A percentile compares a stretch with the other conserved stretches of the same genome.
Conservation (phyloP, 208 protist genomes). For the Leishmania gerbilli region DNA sequence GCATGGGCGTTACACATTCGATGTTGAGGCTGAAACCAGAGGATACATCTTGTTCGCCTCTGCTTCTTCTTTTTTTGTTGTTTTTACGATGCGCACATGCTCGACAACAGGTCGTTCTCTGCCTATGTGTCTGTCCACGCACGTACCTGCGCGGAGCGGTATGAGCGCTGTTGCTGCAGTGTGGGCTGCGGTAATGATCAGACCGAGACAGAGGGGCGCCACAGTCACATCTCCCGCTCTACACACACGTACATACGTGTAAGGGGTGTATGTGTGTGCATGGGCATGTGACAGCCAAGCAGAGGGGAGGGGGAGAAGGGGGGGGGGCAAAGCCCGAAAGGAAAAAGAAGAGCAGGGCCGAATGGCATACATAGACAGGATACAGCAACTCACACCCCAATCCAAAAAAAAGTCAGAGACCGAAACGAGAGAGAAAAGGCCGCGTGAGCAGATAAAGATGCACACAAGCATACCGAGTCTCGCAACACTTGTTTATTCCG, state of each 20-base stretch:
- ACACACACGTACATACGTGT: neutral
- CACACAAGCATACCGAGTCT: neutral
- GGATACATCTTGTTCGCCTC: neutral
- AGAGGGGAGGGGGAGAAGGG: neutral
- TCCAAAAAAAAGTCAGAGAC: neutral
- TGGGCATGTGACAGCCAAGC: neutral
- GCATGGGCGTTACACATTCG: neutral
- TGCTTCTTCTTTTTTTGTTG: neutral
- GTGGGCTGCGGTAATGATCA: neutral
- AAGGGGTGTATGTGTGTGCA: no score
- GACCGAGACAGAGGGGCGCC: neutral
- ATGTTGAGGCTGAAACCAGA: neutral
- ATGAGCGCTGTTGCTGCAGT: neutral
- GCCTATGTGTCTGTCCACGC: neutral
- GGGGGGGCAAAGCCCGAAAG: neutral
- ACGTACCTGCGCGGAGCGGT: neutral
- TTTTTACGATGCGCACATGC: neutral
- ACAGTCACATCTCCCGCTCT: neutral
- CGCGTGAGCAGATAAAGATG: neutral
- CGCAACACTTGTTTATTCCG: neutral
- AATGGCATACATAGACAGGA: neutral
- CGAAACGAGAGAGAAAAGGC: neutral
- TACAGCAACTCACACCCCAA: neutral
- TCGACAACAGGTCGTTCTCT: neutral
- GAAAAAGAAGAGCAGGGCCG: neutral